phyloP scores from a whole-genome alignment of 164 flowering plant species.

The Euptelea pleiosperma region DNA sequence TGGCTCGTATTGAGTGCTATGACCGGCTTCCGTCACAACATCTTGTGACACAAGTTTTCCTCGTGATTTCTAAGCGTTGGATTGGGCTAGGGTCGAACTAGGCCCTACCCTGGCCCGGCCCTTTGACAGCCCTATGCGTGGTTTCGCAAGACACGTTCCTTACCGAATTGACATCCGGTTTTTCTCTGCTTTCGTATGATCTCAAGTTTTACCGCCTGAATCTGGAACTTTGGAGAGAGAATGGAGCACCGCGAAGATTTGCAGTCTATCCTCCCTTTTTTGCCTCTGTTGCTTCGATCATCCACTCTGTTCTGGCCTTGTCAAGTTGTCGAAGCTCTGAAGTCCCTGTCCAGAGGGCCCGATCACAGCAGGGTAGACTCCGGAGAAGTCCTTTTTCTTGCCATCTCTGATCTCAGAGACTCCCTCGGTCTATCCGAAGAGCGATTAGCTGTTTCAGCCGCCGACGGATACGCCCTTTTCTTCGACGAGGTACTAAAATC shows the following conservation, averaged over 20 bases:
- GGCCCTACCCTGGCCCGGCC: too few species aligned
- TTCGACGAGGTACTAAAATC: constrained; percentile 53
- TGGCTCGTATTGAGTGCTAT: too few species aligned
- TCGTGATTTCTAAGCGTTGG: too few species aligned
- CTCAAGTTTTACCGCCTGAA: too few species aligned
- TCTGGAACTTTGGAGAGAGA: too few species aligned
- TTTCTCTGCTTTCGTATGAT: too few species aligned
- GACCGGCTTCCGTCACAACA: too few species aligned
- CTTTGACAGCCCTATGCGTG: too few species aligned
- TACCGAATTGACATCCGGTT: too few species aligned
- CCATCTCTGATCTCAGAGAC: constrained; percentile 55
- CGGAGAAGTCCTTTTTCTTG: constrained; percentile 53
- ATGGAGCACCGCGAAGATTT: constrained; percentile 52
- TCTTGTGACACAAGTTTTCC: too few species aligned
- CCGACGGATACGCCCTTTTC: constrained; percentile 58
- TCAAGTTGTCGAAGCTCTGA: constrained; percentile 48
- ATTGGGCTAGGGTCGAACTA: too few species aligned
- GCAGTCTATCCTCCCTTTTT: constrained; percentile 49
- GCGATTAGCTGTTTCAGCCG: constrained; percentile 32
- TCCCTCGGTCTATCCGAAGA: constrained; percentile 43
- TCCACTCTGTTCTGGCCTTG: constrained; percentile 70
- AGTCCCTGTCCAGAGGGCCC: constrained; percentile 58
- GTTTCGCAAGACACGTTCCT: too few species aligned
- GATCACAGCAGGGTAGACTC: constrained; percentile 55
- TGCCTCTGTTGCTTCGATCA: constrained; percentile 50